These are phyloP conservation scores for Trichoderma endophyticum DNA, from an alignment of 2,329 filamentous ascomycete genomes.

Conservation along the genomic window DNA sequence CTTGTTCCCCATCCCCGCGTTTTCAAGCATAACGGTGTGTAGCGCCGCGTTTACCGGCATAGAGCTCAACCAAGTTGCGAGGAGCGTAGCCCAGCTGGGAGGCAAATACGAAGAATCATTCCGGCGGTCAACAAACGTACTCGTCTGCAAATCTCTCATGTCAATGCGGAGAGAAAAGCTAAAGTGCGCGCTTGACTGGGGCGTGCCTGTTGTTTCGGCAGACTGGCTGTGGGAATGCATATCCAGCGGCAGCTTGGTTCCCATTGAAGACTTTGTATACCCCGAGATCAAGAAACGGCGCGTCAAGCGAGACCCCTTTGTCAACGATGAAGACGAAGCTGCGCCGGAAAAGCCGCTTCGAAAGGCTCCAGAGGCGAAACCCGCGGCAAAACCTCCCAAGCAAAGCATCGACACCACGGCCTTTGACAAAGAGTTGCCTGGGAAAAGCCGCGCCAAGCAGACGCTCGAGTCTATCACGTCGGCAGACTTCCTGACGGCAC, in stretches of 20 bases:
- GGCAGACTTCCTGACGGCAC: conserved; percentile 42
- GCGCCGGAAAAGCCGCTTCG: background rate
- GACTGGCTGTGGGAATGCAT: conserved; percentile 88
- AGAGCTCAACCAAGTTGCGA: conserved; percentile 80
- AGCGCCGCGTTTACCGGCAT: conserved; percentile 81
- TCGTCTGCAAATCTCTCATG: conserved; percentile 65
- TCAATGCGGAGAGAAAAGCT: conserved; percentile 71
- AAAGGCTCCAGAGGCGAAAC: background rate
- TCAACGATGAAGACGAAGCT: conserved; percentile 17
- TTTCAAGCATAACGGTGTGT: conserved; percentile 68
- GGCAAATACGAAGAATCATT: conserved; percentile 78
- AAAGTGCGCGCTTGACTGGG: conserved; percentile 69
- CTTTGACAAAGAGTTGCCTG: conserved; percentile 35
- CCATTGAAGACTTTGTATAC: conserved; percentile 47
- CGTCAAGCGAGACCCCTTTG: conserved; percentile 6
- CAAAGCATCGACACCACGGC: conserved; percentile 39
- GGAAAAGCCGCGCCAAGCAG: conserved; percentile 22
- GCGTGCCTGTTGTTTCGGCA: conserved; percentile 74
- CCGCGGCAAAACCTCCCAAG: conserved; percentile 17
- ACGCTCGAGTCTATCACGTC: conserved; percentile 29
- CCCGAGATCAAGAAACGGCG: conserved; percentile 42
- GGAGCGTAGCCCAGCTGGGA: conserved; percentile 71
- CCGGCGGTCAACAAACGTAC: conserved; percentile 65
- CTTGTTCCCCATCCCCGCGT: conserved; percentile 65
- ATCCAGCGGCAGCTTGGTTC: conserved; percentile 48